Percentiles rank a stretch among this genome's conserved stretches.
phyloP scores from a whole-genome alignment of 2,329 filamentous ascomycete species.

The Colletotrichum brevisporum region DNA sequence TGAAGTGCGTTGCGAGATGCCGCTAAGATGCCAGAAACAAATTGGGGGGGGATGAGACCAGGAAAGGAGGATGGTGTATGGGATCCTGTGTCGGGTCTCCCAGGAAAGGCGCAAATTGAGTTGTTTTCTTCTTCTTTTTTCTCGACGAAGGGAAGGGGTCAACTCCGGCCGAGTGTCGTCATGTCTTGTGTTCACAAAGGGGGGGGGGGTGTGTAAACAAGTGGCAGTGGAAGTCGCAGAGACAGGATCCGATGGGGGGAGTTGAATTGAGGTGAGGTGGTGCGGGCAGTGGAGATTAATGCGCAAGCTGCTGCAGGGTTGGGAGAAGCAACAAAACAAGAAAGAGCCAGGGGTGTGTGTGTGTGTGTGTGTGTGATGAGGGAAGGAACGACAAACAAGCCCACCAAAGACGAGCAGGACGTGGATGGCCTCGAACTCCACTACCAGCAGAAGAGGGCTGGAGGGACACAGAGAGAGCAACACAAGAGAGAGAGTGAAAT shows the following conservation, averaged over 20 bases:
- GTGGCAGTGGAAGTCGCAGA: neutral
- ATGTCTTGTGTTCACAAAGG: conserved; percentile 32
- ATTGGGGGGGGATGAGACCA: conserved; percentile 9
- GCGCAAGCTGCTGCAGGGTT: conserved; percentile 3
- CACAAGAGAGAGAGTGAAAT: conserved; percentile 5
- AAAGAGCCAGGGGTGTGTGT: neutral
- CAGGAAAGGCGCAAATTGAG: conserved; percentile 22
- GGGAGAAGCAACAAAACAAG: conserved; percentile 15
- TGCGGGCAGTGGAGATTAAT: conserved; percentile 23
- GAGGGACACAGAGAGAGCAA: conserved; percentile 7
- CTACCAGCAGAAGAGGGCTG: conserved; percentile 16
- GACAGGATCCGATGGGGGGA: neutral
- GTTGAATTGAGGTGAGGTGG: conserved; percentile 2
- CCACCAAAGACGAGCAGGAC: neutral
- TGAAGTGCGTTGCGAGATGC: conserved; percentile 13
- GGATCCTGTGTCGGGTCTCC: neutral
- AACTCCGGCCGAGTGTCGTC: conserved; percentile 38
- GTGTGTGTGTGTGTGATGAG: neutral
- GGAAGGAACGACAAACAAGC: neutral
- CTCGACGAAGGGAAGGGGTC: conserved; percentile 24
- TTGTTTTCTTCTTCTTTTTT: too few species aligned
- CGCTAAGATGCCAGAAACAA: conserved; percentile 4
- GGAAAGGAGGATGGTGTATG: conserved; percentile 23
- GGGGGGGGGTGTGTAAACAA: conserved; percentile 22
- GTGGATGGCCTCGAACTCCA: conserved; percentile 2